Conservation (phyloP, 805 yeast species). For the Metschnikowia orientalis region DNA sequence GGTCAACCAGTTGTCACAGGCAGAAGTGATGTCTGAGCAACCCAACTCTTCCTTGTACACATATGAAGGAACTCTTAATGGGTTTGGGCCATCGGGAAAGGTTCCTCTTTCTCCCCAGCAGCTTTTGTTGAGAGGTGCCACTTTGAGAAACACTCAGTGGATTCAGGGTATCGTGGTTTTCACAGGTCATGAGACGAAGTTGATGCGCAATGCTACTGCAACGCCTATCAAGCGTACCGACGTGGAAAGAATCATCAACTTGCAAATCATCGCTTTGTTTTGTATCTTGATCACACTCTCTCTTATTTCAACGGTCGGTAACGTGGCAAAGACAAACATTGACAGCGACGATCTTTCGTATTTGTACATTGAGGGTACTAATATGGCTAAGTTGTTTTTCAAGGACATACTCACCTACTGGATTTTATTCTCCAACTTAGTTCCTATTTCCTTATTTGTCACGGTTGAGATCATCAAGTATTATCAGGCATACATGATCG, state of each 20-base stretch:
- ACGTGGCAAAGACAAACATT: conserved; percentile 65
- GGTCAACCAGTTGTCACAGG: conserved; percentile 27
- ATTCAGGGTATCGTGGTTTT: conserved; percentile 88
- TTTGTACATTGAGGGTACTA: conserved; percentile 63
- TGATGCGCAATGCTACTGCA: conserved; percentile 98
- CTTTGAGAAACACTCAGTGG: conserved; percentile 92
- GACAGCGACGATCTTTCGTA: conserved; percentile 55
- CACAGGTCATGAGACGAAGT: conserved; percentile 97
- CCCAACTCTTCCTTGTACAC: conserved; percentile 94
- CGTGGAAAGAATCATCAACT: conserved; percentile 89
- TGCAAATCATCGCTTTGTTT: conserved; percentile 86
- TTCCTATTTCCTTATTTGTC: conserved; percentile 95
- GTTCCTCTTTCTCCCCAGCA: conserved; percentile 88
- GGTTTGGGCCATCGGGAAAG: conserved; percentile 43
- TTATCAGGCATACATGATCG: conserved; percentile 90
- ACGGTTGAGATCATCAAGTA: conserved; percentile 94
- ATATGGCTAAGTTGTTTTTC: conserved; percentile 68
- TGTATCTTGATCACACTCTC: conserved; percentile 71
- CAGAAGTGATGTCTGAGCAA: conserved; percentile 69
- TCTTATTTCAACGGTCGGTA: conserved; percentile 80
- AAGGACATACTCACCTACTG: conserved; percentile 87
- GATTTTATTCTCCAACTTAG: conserved; percentile 93
- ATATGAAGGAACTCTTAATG: conserved; percentile 78
- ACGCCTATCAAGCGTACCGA: conserved; percentile 97
- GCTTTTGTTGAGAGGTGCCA: conserved; percentile 89